A percentile compares a stretch with the other conserved stretches of the same genome.
phyloP scores from a whole-genome alignment of 495 filamentous ascomycete genomes.

The Patellaria atrata region DNA sequence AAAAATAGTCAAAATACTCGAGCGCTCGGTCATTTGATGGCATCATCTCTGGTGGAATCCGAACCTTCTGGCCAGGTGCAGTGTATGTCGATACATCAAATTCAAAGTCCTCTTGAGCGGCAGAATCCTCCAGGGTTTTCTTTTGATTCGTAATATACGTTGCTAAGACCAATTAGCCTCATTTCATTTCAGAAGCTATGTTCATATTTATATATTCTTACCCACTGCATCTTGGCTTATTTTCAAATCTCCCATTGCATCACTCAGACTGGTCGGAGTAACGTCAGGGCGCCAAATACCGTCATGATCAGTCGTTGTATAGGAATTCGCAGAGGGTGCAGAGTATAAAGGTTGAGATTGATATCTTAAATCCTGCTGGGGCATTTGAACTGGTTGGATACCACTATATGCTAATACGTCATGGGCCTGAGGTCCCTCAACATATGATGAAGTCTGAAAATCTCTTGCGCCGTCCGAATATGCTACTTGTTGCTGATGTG shows the following conservation, averaged over 20 bases:
- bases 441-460: conserved; percentile 26
- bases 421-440: conserved; percentile 21
- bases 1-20: conserved; percentile 86
- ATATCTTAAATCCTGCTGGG: conserved; percentile 10
- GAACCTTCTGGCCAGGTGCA: conserved; percentile 56
- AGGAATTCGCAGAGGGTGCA: conserved; percentile 4
- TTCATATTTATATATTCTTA: conserved; percentile 32
- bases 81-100: conserved; percentile 47
- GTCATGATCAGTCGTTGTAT: conserved; percentile 12
- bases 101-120: conserved; percentile 60
- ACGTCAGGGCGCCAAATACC: conserved; percentile 63
- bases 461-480: conserved; percentile 21
- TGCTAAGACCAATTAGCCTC: conserved; percentile 36
- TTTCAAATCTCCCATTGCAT: conserved; percentile 74
- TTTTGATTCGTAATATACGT: conserved; percentile 75
- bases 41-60: conserved; percentile 91
- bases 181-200: conserved; percentile 11
- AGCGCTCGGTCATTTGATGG: conserved; percentile 70
- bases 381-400: conserved; percentile 26
- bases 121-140: conserved; percentile 49
- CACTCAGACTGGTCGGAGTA: conserved; percentile 32
- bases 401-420: conserved; percentile 37
- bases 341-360: conserved; percentile 17
- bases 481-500: conserved; percentile 17
- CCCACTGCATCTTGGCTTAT: conserved; percentile 83